Percentiles rank a stretch among this genome's conserved stretches.
These are phyloP conservation scores for Lactarius deliciosus DNA, from an alignment of 768 basidiomycete genomes.

Conservation along the genomic window DNA sequence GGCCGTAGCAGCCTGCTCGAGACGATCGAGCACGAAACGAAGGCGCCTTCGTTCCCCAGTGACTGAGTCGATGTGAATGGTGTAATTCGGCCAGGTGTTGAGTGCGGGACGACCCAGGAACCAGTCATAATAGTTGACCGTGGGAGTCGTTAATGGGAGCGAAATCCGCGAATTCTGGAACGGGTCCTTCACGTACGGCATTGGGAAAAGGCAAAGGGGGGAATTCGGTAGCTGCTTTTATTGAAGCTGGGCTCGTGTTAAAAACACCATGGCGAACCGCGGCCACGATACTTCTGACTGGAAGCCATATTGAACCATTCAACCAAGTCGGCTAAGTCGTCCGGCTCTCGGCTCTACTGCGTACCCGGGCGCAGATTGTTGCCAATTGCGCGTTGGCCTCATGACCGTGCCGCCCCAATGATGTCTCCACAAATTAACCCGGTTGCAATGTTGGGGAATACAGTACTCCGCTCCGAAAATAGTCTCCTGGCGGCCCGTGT, in stretches of 20 bases:
- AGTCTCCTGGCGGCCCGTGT: not conserved
- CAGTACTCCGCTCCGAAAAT: too few relatives aligned
- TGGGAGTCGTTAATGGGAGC: constrained; percentile 16
- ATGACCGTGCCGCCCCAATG: too few relatives aligned
- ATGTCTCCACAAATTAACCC: too few relatives aligned
- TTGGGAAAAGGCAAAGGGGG: not conserved
- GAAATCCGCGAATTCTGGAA: not conserved
- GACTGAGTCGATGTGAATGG: constrained; percentile 53
- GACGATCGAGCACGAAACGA: constrained; percentile 49
- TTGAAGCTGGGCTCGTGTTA: not conserved
- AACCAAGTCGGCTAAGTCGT: not conserved
- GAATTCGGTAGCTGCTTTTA: not conserved
- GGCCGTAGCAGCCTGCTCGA: constrained; percentile 58
- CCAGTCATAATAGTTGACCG: constrained; percentile 24
- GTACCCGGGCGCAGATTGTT: too few relatives aligned
- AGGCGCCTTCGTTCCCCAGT: constrained; percentile 49
- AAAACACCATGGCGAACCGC: not conserved
- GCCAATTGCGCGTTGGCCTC: too few relatives aligned
- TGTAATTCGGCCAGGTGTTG: constrained; percentile 44
- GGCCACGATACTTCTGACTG: not conserved
- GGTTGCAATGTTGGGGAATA: too few relatives aligned
- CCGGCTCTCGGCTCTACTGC: not conserved
- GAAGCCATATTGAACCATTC: not conserved
- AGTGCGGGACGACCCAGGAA: constrained; percentile 14
- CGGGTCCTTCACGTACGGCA: constrained; percentile 4